Evolutionary conservation across 139 green algal genomes (phyloP).

Genomic region (Chlorella sorokiniana): DNA sequence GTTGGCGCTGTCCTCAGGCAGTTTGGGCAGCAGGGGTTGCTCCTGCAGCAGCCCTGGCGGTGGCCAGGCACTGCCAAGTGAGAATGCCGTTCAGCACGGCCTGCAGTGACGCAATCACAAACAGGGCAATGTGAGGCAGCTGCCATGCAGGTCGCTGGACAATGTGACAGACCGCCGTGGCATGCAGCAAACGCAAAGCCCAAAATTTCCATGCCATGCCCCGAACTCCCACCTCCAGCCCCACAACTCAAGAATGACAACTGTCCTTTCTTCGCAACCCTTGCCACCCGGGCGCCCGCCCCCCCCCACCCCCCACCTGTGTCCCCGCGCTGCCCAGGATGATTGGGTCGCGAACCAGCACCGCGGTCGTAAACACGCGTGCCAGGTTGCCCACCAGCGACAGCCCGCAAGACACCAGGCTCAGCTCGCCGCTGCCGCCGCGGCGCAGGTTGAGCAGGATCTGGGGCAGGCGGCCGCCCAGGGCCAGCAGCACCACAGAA

Average conservation of each 20-base stretch:
- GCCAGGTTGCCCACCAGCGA: constrained; percentile 74
- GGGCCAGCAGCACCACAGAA: constrained; percentile 61
- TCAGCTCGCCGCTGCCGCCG: constrained; percentile 77
- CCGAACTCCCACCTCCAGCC: not conserved
- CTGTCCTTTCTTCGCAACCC: too few species aligned
- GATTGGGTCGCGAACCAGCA: constrained; percentile 66
- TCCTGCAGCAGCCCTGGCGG: constrained; percentile 5
- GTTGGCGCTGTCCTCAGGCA: not conserved
- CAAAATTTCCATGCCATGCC: too few species aligned
- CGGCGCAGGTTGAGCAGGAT: constrained; percentile 76
- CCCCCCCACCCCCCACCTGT: not conserved
- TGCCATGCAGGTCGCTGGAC: too few species aligned
- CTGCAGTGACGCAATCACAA: constrained; percentile 19
- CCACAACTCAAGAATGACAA: too few species aligned
- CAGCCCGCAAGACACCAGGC: constrained; percentile 62
- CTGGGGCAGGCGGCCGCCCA: constrained; percentile 53
- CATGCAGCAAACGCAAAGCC: too few species aligned
- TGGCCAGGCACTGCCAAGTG: constrained; percentile 41
- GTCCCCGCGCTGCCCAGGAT: constrained; percentile 39
- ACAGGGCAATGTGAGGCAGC: too few species aligned
- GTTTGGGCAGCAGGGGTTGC: not conserved
- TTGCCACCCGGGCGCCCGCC: not conserved
- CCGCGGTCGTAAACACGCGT: constrained; percentile 74
- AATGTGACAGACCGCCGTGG: too few species aligned
- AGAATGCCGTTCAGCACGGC: constrained; percentile 47